Conservation (phyloP, 2,329 filamentous ascomycete genomes). For the Botrytis elliptica region DNA sequence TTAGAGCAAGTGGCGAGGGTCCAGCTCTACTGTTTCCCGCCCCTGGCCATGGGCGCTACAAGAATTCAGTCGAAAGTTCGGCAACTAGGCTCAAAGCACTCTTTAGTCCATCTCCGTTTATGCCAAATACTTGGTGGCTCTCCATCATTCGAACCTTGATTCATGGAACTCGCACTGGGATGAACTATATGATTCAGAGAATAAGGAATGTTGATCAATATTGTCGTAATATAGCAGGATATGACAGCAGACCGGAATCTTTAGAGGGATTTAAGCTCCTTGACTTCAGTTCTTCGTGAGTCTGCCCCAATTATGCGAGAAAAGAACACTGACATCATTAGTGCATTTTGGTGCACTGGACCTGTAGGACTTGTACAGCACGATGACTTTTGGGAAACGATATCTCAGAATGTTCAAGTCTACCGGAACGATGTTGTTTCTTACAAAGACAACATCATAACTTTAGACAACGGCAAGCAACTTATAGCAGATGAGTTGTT, state of each 20-base stretch:
- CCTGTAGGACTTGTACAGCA: conserved; percentile 36
- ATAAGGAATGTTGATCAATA: not conserved
- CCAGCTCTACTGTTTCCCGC: conserved; percentile 13
- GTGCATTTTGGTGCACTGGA: conserved; percentile 34
- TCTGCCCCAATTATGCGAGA: not conserved
- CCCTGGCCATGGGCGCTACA: conserved; percentile 6
- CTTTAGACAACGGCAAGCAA: not conserved
- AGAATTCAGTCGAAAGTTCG: conserved; percentile 24
- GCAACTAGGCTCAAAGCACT: conserved; percentile 9
- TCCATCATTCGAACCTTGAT: not conserved
- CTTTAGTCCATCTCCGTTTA: conserved; percentile 16
- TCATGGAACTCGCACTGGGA: conserved; percentile 1
- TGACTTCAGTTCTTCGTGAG: conserved; percentile 16
- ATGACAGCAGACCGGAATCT: not conserved
- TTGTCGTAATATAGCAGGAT: not conserved
- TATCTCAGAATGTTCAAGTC: conserved; percentile 29
- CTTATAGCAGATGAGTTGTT: conserved; percentile 1
- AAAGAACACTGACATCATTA: not conserved
- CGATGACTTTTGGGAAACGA: conserved; percentile 34
- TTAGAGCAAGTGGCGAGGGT: conserved; percentile 14
- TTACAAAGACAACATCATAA: not conserved
- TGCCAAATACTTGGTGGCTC: conserved; percentile 4
- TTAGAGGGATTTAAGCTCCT: not conserved
- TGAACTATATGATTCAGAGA: conserved; percentile 10
- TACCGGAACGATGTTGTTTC: conserved; percentile 24